phyloP scores from a whole-genome alignment of 2,329 filamentous ascomycete genomes.

The Colletotrichum theobromicola region DNA sequence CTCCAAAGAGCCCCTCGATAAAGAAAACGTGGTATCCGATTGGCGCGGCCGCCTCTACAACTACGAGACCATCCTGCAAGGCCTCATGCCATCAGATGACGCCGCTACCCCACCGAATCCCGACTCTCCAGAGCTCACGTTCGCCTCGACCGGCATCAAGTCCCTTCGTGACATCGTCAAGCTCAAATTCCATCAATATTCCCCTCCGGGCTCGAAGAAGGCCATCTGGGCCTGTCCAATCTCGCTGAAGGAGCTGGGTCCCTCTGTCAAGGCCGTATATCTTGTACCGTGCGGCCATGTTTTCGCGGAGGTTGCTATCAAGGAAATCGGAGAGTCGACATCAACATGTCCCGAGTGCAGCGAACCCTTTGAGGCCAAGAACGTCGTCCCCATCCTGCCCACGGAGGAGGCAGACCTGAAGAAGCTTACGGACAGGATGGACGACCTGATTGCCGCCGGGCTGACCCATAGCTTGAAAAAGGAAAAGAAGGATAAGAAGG shows the following conservation, averaged over 20 bases:
- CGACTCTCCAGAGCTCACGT: slow-evolving; percentile 36
- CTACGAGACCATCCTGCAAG: slow-evolving; percentile 84
- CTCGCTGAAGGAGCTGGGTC: slow-evolving; percentile 84
- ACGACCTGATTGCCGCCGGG: slow-evolving; percentile 72
- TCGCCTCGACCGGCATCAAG: slow-evolving; percentile 67
- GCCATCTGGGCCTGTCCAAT: slow-evolving; percentile 84
- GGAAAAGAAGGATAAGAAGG: slow-evolving; percentile 57
- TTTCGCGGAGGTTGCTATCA: slow-evolving; percentile 86
- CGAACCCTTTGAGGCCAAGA: slow-evolving; percentile 71
- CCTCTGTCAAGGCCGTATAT: slow-evolving; percentile 81
- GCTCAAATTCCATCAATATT: slow-evolving; percentile 70
- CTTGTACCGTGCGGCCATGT: slow-evolving; percentile 94
- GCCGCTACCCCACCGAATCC: slow-evolving; percentile 29
- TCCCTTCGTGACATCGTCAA: slow-evolving; percentile 87
- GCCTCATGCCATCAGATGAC: slow-evolving; percentile 51
- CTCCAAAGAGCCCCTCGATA: slow-evolving; percentile 75
- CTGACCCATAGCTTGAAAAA: slow-evolving; percentile 92
- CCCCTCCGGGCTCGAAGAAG: slow-evolving; percentile 42
- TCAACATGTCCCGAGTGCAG: slow-evolving; percentile 74
- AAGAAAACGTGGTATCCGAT: slow-evolving; percentile 82
- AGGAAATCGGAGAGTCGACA: slow-evolving; percentile 74
- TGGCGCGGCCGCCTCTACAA: slow-evolving; percentile 87
- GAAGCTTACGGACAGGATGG: slow-evolving; percentile 68
- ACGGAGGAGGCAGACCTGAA: slow-evolving; percentile 73
- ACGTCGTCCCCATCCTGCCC: slow-evolving; percentile 85